Evolutionary conservation across 371 early-diverging fungal species (phyloP).

Genomic region (Lichtheimia hyalospora): DNA sequence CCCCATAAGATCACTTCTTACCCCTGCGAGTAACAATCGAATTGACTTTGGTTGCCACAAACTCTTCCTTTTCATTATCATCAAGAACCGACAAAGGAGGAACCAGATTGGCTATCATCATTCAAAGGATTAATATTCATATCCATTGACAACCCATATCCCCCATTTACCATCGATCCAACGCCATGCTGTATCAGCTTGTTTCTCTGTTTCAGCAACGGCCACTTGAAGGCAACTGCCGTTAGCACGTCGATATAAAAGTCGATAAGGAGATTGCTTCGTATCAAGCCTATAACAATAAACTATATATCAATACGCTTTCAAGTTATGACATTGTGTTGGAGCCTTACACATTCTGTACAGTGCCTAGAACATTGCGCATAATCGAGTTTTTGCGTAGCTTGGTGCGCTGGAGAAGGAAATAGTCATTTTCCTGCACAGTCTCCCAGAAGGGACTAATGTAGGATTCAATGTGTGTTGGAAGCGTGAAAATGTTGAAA

Average conservation of each 20-base stretch:
- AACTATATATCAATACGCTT: background rate
- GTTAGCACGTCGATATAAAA: conserved; percentile 69
- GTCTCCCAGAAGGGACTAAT: conserved; percentile 62
- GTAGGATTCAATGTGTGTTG: conserved; percentile 5
- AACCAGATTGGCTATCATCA: background rate
- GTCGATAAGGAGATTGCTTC: conserved; percentile 91
- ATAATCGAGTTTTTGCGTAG: conserved; percentile 58
- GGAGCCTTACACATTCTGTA: conserved; percentile 73
- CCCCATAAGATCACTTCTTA: conserved; percentile 9
- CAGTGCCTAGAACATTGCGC: conserved; percentile 75
- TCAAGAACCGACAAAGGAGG: conserved; percentile 69
- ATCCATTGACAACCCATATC: background rate
- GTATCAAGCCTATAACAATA: conserved; percentile 72
- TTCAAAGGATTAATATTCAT: too few species aligned
- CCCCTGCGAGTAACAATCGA: conserved; percentile 84
- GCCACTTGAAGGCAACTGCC: conserved; percentile 62
- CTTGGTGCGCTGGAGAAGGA: conserved; percentile 73
- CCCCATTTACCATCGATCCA: conserved; percentile 78
- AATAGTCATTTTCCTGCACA: conserved; percentile 57
- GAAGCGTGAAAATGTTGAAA: conserved; percentile 8
- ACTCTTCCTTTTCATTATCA: conserved; percentile 79
- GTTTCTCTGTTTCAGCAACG: conserved; percentile 78
- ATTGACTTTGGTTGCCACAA: conserved; percentile 86
- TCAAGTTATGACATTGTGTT: background rate
- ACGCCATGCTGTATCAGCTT: conserved; percentile 83